Base-by-base conservation (phyloP, 257 asterid genomes). In the Nicotiana obtusifolia region DNA sequence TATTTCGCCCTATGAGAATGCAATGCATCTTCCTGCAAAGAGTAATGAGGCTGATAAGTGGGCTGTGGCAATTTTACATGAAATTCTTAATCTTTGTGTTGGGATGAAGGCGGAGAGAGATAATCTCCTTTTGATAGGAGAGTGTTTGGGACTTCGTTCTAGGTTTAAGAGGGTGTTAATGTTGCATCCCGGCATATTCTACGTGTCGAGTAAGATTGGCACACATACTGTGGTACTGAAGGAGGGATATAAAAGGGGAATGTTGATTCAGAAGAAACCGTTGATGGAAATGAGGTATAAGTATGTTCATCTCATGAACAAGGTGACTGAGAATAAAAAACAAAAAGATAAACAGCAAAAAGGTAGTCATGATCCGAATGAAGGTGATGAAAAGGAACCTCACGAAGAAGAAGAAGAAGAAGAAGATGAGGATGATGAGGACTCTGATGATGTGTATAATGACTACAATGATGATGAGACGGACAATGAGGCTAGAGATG, bases 121-220 rank as follows among this genome's bases (percentile, higher is more conserved):
- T 80, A 89, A 77, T 57, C 26, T 95, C 87, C 91, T 95, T 31
- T 81, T 19, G 75, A 87, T 95, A 57, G 99, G 97, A 57, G 98
- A 93, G 91, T 86, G 17, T 86, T 92, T 92, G 53, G 99, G 99
- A 86, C 84, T 93, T 84, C 85, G 97, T 49, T 86, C 99, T 69
- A 92, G 97, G 86, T 93, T 95, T 85, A 95, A 91, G 91, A 87
- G 82, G 26, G 96, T 94, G 1, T 75, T 92, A 53, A 71, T 94
- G 89, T 92, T 91, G 47, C 98, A 95, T 89, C 98, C 99, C 0
- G 98, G 97, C 80, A 91, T 95, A 77, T 95, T 95, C 64, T 95
- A 95, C 52, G 87, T 92, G 67, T 94, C 98, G 4, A 89, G 87
- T 83, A 95, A 92, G 92, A 85, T 85, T 60, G 85, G 95, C 57